Evolutionary conservation across 2,329 filamentous ascomycete species (phyloP), one percentile per base, ranked within the genome.

Genomic region (Rachicladosporium sp.): DNA sequence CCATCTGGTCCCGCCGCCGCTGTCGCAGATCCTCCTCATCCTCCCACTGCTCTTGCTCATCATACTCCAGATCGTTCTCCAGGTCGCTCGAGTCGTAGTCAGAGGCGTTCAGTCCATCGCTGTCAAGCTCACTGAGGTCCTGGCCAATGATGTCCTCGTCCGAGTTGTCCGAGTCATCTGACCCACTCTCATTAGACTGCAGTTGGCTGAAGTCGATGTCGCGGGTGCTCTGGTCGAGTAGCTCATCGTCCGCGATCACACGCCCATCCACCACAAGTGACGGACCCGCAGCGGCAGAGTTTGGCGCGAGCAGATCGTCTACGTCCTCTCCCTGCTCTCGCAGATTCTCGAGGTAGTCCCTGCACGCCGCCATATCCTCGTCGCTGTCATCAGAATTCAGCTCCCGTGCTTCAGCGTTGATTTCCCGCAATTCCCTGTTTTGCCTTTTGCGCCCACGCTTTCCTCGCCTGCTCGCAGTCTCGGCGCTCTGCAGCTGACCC

Each of bases 281-380:
- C 31, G 51, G 52, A 4, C 53, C 45, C 33, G 43, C 33, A 33
- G 48, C 10, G 3, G 29, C 34, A 11, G 38, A 36, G 6, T 35
- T 34, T 11, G 33, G 36, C 7, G 33, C 34, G 12, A 19, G 12
- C 15, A 40, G 35, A 11, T 49, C 37, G 15, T 50, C 50, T 35
- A 47, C 46, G 19, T 46, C 50, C 4, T 57, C 49, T 15, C 53
- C 37, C 40, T 54, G 49, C 11, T 51, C 67, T 11, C 60, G 61
- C 51, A 83, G 68, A 45, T 86, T 84, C 33, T 73, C 70, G 51
- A 85, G 78, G 50, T 87, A 87, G 51, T 88, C 82, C 1, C 74
- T 47, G 31, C 55, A 53, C n/a, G 71, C 49, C 78, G 61, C 32
- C 27, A 55, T 52, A 13, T 42, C 38, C 29, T 43, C 48, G 21